A percentile compares a stretch with the other conserved stretches of the same genome.
Conservation (phyloP, 2,329 filamentous ascomycete species). For the Penicillium janthinellum region DNA sequence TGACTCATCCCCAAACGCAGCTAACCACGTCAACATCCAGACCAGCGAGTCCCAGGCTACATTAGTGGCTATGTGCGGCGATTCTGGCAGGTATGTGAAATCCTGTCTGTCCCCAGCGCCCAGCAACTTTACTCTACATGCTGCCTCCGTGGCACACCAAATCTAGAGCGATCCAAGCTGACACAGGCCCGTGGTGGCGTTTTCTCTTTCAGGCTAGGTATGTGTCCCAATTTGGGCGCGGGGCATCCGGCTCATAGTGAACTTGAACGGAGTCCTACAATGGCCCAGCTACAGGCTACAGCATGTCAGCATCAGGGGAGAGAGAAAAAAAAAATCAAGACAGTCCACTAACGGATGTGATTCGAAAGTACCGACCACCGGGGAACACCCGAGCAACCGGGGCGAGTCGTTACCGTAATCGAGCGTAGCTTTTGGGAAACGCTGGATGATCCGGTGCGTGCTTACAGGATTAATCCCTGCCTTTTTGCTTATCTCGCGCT, state of each 20-base stretch:
- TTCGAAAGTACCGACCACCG: constrained; percentile 83
- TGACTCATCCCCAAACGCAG: not conserved
- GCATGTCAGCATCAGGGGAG: not conserved
- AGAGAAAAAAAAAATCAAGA: not conserved
- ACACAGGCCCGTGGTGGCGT: constrained; percentile 13
- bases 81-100: constrained; percentile 89
- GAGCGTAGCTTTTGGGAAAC: constrained; percentile 80
- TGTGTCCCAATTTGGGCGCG: constrained; percentile 1
- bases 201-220: constrained; percentile 36
- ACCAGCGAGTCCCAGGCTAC: constrained; percentile 82
- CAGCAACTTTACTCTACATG: not conserved
- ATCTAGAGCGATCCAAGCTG: constrained; percentile 13
- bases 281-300: not conserved
- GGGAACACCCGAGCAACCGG: constrained; percentile 83
- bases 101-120: not conserved
- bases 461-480: not conserved
- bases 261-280: not conserved
- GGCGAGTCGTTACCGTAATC: constrained; percentile 91
- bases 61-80: constrained; percentile 91
- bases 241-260: not conserved
- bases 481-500: not conserved
- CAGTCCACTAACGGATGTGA: not conserved
- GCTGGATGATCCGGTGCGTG: constrained; percentile 63
- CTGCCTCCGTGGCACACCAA: not conserved
- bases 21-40: constrained; percentile 50